Evolutionary conservation across 345 rosid genomes (phyloP), one percentile per base, ranked within the genome.

Genomic region (Acer saccharum): DNA sequence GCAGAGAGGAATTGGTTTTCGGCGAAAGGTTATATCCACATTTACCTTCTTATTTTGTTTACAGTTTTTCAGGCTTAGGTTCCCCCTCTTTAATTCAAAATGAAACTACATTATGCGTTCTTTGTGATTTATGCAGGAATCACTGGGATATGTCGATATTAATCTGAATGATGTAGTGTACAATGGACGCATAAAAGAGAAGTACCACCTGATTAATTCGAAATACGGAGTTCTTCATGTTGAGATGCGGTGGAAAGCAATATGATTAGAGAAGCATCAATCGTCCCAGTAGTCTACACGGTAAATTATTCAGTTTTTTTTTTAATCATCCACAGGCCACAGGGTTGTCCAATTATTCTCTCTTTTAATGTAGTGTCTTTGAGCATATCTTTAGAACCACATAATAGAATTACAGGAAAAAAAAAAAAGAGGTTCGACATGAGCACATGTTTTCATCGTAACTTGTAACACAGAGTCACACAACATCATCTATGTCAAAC

Each of bases 121-220:
- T 41, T 63, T 25, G 60, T 44, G 10, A 10, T 21, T 7, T 39
- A 73, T 60, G 50, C 57, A 95, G 98, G 95, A 90, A 79, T 76
- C 84, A 12, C 68, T 95, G 68, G 98, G 98, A 4, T 84, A 86
- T 71, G 84, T 88, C n/a, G 93, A 93, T 50, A 90, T 95, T 76
- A 90, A 90, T 21, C 89, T 95, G 3, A 71, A 29, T 0, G 94
- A 95, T 69, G 94, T 95, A 11, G 90, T 95, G 50, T 74, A 78
- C 50, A 95, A 93, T 41, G 97, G 93, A 64, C 88, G 93, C 29
- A 90, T 93, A 74, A 92, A 95, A 60, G 83, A 93, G 69, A 95
- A 89, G 82, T 92, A 89, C 71, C 87, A 90, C 79, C 82, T 93
- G n/a, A 87, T 92, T 71, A 88, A 93, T 78, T 93, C 98, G 1